Base-by-base conservation (phyloP, 2,329 filamentous ascomycete genomes). In the Moelleriella libera region DNA sequence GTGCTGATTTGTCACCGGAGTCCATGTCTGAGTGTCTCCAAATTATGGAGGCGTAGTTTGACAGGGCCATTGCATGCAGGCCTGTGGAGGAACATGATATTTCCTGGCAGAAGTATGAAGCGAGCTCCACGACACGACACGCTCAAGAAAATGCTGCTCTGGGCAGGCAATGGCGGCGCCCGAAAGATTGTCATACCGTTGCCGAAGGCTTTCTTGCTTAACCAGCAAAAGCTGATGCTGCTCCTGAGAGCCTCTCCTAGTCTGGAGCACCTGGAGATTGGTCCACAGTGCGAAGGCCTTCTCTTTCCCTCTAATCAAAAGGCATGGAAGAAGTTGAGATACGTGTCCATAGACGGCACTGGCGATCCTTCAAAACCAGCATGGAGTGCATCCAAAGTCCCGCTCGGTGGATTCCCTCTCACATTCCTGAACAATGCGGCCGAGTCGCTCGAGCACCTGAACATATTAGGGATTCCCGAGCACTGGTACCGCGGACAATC, bases 11-110 rank as follows among this genome's bases (percentile, higher is more conserved):
- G 11, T 2, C 10, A 11, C 8, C n/a, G 7, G 10, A 63, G 61
- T 5, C 53, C 53, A 41, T 66, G 64, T 41, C 47, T 64, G 11
- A 44, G 53, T 30, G 64, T 66, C 6, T 65, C 56, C 7, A 63
- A 58, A 49, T 41, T 48, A 7, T 65, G 64, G 64, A 58, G 54
- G 30, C 49, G 45, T 10, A 56, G 55, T n/a, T 53, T 66, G 9
- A 56, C 54, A 7, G 54, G 55, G n/a, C 54, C 48, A 12, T 58
- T 57, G 21, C 60, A 60, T 45, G 52, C 54, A 34, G 51, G 51
- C 5, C 50, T 66, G 5, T 66, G 64, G 64, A 57, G 56, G 37
- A 48, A 50, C n/a, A 52, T 66, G 46, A 41, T 54, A 6, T 65
- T 66, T 42, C 53, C 51, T 2, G 54, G 50, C 31, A 45, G 44